Conservation (phyloP, 208 protist genomes). For the Acanthamoeba castellanii region DNA sequence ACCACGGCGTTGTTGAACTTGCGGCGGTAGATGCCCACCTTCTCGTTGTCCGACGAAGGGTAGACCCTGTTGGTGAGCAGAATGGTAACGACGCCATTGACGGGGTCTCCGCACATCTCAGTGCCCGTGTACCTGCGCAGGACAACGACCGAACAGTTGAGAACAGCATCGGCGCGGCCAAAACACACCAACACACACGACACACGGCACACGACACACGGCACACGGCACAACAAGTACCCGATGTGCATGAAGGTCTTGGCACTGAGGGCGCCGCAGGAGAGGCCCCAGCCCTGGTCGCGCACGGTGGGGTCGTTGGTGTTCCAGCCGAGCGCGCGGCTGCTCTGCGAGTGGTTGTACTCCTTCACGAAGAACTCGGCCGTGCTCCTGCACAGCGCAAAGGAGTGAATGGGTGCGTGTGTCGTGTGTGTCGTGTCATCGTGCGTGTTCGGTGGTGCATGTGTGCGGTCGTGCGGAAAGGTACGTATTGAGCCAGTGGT, state of each 20-base stretch:
- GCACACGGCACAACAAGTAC: conserved; percentile 45
- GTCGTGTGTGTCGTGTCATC: background rate
- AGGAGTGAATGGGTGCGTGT: background rate
- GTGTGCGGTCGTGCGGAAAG: background rate
- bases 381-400: conserved; percentile 75
- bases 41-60: conserved; percentile 74
- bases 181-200: no score
- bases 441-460: background rate
- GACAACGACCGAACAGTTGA: background rate
- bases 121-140: conserved; percentile 79
- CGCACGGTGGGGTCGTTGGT: conserved; percentile 80
- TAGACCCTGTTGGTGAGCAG: conserved; percentile 84
- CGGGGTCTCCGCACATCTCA: conserved; percentile 81
- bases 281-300: conserved; percentile 74
- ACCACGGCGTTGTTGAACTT: conserved; percentile 69
- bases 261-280: conserved; percentile 82
- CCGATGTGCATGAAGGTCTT: conserved; percentile 86
- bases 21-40: conserved; percentile 60
- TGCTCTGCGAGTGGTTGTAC: conserved; percentile 83
- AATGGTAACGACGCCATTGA: conserved; percentile 57
- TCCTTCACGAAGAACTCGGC: conserved; percentile 78
- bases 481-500: conserved; percentile 18
- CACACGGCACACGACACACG: no score
- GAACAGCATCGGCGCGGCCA: no score
- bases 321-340: conserved; percentile 88